Conservation (phyloP, 306 rosid genomes). For the Comarum palustre region DNA sequence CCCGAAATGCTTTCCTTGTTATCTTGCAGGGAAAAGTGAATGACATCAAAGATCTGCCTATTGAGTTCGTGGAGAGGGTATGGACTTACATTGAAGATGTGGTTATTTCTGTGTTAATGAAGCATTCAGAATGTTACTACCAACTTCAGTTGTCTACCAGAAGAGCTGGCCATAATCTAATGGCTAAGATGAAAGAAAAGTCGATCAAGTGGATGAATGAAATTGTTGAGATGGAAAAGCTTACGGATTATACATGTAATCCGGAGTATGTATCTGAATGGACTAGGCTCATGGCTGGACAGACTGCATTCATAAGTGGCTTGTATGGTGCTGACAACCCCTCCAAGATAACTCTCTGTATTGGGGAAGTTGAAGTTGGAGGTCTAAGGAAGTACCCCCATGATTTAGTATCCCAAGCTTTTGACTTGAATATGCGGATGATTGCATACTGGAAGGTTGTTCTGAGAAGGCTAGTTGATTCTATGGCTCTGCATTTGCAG, state of each 20-base stretch:
- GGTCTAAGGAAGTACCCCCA: not conserved
- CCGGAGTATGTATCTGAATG: too few species aligned
- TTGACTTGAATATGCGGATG: not conserved
- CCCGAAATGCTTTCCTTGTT: not conserved
- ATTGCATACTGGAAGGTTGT: not conserved
- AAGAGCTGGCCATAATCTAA: too few species aligned
- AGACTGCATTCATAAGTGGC: not conserved
- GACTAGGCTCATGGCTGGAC: too few species aligned
- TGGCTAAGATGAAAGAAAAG: too few species aligned
- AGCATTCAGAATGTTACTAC: too few species aligned
- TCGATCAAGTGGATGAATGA: too few species aligned
- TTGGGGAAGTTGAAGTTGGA: not conserved
- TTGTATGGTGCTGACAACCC: not conserved
- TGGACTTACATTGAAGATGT: too few species aligned
- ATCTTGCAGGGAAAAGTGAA: conserved; percentile 5
- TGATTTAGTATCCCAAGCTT: not conserved
- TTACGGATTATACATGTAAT: too few species aligned
- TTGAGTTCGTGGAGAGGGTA: not conserved
- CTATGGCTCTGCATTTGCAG: not conserved
- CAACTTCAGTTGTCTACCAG: too few species aligned
- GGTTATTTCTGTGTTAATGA: too few species aligned
- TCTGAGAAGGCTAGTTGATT: not conserved
- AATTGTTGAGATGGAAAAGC: too few species aligned
- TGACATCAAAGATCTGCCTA: not conserved
- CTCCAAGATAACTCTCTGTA: not conserved